Percentiles rank a stretch among this genome's conserved stretches.
These are phyloP conservation scores for Tolypocladium pustulatum DNA, from an alignment of 2,329 filamentous ascomycete species.

Conservation along the genomic window DNA sequence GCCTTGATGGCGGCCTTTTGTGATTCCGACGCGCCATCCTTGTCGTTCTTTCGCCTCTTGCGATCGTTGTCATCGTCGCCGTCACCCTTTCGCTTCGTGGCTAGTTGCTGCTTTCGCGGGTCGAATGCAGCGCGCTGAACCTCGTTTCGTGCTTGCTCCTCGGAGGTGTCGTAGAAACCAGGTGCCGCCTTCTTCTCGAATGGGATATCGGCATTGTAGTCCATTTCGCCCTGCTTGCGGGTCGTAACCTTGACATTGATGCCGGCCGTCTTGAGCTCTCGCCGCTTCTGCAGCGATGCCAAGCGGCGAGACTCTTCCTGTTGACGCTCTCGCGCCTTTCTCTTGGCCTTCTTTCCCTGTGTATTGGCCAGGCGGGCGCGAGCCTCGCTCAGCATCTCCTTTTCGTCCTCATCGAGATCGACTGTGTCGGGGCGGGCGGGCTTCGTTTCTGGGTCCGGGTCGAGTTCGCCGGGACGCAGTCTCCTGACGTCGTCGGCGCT, in stretches of 20 bases:
- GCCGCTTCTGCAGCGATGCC: conserved; percentile 84
- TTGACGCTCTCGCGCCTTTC: conserved; percentile 91
- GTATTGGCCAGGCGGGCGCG: conserved; percentile 94
- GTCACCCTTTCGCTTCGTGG: conserved; percentile 87
- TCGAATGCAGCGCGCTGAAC: conserved; percentile 77
- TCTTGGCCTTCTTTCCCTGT: conserved; percentile 97
- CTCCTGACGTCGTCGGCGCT: conserved; percentile 86
- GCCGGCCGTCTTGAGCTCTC: conserved; percentile 92
- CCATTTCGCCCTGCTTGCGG: conserved; percentile 93
- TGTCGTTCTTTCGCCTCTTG: conserved; percentile 84
- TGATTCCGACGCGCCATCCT: conserved; percentile 65
- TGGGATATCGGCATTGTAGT: conserved; percentile 98
- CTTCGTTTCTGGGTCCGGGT: conserved; percentile 95
- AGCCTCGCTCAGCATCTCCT: conserved; percentile 98
- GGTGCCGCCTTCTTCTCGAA: conserved; percentile 85
- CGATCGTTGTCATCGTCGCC: conserved; percentile 73
- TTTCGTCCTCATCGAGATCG: conserved; percentile 97
- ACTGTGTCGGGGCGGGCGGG: conserved; percentile 93
- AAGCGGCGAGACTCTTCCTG: conserved; percentile 87
- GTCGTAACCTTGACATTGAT: conserved; percentile 96
- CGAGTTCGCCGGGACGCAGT: conserved; percentile 83
- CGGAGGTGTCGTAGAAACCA: conserved; percentile 87
- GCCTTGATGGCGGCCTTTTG: conserved; percentile 85
- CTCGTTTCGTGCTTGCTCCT: conserved; percentile 76
- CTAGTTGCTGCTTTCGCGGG: conserved; percentile 82